These are phyloP conservation scores for Xylaria sp. DNA, from an alignment of 495 filamentous ascomycete species.

Conservation along the genomic window DNA sequence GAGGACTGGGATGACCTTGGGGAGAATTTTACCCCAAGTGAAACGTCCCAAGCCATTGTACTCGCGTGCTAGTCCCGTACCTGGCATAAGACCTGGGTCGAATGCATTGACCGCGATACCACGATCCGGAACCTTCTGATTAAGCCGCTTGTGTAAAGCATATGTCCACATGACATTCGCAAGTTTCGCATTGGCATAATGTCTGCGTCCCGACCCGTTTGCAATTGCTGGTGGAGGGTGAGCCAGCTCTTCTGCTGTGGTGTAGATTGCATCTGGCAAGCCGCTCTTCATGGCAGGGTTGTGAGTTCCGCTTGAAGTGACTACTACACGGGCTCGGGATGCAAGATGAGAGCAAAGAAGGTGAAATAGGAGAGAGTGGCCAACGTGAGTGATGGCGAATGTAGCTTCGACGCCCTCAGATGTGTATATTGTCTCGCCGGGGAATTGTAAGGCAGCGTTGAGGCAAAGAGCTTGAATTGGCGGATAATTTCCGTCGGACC, in stretches of 20 bases:
- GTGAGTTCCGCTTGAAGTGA: slow-evolving; percentile 47
- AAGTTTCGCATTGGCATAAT: slow-evolving; percentile 73
- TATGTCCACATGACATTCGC: slow-evolving; percentile 70
- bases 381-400: slow-evolving; percentile 38
- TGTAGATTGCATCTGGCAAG: slow-evolving; percentile 48
- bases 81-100: slow-evolving; percentile 58
- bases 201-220: slow-evolving; percentile 39
- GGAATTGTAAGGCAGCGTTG: slow-evolving; percentile 56
- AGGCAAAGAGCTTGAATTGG: slow-evolving; percentile 52
- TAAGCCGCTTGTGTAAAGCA: slow-evolving; percentile 46
- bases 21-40: slow-evolving; percentile 46
- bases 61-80: slow-evolving; percentile 50
- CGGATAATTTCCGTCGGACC: slow-evolving; percentile 42
- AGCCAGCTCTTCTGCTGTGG: slow-evolving; percentile 40
- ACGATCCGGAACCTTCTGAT: slow-evolving; percentile 29
- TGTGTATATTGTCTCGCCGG: slow-evolving; percentile 40
- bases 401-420: slow-evolving; percentile 50
- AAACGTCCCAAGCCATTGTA: slow-evolving; percentile 24
- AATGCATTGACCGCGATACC: slow-evolving; percentile 48
- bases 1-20: slow-evolving; percentile 44
- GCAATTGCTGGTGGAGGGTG: slow-evolving; percentile 43
- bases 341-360: slow-evolving; percentile 65
- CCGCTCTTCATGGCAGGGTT: slow-evolving; percentile 45
- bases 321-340: slow-evolving; percentile 51
- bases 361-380: slow-evolving; percentile 68